Percentiles rank a stretch among this genome's conserved stretches.
Evolutionary conservation across 2,329 filamentous ascomycete genomes (phyloP).

Genomic region (Amylocarpus encephaloides): DNA sequence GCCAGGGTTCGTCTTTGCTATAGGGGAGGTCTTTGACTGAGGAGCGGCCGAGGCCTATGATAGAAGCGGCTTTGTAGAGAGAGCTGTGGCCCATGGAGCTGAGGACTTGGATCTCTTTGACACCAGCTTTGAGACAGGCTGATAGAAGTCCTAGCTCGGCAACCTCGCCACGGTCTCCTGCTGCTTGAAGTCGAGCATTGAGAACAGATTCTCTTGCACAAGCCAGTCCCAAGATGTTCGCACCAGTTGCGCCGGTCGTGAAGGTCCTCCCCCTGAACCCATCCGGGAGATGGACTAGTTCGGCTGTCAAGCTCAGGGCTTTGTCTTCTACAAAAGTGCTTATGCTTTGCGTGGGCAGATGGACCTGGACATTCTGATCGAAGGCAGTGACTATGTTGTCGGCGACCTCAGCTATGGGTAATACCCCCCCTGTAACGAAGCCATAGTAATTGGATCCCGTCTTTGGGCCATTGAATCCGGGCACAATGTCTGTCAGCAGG

Average conservation of each 20-base stretch:
- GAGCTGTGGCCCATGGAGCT: slow-evolving; percentile 82
- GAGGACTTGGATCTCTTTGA: slow-evolving; percentile 67
- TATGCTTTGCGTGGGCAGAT: slow-evolving; percentile 69
- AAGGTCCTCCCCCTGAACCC: slow-evolving; percentile 71
- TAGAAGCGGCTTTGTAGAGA: slow-evolving; percentile 72
- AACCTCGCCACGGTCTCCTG: slow-evolving; percentile 39
- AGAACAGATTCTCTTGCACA: slow-evolving; percentile 66
- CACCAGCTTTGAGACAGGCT: slow-evolving; percentile 57
- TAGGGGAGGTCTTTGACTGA: slow-evolving; percentile 56
- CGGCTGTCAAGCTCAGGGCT: slow-evolving; percentile 62
- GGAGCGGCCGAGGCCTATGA: slow-evolving; percentile 70
- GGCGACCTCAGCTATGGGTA: slow-evolving; percentile 72
- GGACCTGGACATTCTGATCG: slow-evolving; percentile 81
- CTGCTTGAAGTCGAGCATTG: slow-evolving; percentile 30
- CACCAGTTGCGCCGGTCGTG: slow-evolving; percentile 65
- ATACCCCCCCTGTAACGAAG: slow-evolving; percentile 78
- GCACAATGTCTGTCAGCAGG: slow-evolving; percentile 39
- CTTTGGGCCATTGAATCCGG: slow-evolving; percentile 32
- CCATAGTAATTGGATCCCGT: slow-evolving; percentile 60
- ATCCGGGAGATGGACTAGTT: slow-evolving; percentile 56
- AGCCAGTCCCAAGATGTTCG: slow-evolving; percentile 59
- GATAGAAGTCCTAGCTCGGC: slow-evolving; percentile 64
- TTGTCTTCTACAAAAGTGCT: slow-evolving; percentile 70
- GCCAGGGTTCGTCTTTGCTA: slow-evolving; percentile 53
- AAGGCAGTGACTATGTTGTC: slow-evolving; percentile 76